Base-by-base conservation (phyloP, 2,329 filamentous ascomycete genomes). In the Aspergillus sp. region DNA sequence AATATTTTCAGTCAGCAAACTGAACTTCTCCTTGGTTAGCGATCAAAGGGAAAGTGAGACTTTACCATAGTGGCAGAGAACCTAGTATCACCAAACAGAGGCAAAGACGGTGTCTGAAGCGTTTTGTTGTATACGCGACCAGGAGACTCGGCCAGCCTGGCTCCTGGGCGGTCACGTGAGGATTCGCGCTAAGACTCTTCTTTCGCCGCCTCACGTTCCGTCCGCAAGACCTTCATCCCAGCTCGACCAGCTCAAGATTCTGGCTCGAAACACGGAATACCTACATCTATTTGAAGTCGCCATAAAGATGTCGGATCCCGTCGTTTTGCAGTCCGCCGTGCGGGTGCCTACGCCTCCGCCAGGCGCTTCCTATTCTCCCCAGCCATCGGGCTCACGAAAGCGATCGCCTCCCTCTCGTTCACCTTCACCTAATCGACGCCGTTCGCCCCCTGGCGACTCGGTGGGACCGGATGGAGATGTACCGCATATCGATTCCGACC, bases 261-360 rank as follows among this genome's bases (percentile, higher is more conserved):
- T 17, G 15, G 27, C 12, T 21, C 45, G 2, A 17, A 27, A n/a
- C n/a, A 17, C 27, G 45, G 27, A 48, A 23, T 6, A 15, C 15
- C 19, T 27, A 35, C 15, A 12, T 48, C 45, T 21, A n/a, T 17
- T 37, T 58, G 37, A 52, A 41, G 48, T 55, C 55, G 40, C 52
- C 45, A 56, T 53, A 33, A 59, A 69, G 52, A 79, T 79, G 77
- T 73, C 75, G 51, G 77, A 79, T 58, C 67, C 76, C 52, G 72
- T 79, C 54, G 74, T 80, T 63, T 73, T 83, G 56, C 80, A 82
- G 61, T 83, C 81, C 33, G 84, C 84, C 48, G 83, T 86, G 62
- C 82, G 84, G 63, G 78, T 86, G 62, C 84, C 84, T 49, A 85
- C 84, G 39, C 83, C 83, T 55, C 79, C 78, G 23, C 79, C 79